Conservation (phyloP, 1,284 basidiomycete species). For the Chalciporus sp. region DNA sequence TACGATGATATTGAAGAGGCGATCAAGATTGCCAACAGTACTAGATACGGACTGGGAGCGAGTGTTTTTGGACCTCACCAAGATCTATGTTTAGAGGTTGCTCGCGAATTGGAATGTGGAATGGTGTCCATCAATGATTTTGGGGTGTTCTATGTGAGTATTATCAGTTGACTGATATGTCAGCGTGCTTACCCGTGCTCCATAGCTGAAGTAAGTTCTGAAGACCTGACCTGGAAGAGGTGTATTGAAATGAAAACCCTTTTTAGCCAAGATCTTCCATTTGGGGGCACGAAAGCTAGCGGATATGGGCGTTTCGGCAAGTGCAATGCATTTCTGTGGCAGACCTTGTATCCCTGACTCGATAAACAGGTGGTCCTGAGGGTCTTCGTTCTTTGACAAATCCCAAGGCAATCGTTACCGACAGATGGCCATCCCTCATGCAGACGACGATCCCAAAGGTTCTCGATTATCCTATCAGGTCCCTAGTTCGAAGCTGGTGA, state of each 20-base stretch:
- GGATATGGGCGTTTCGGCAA: conserved; percentile 90
- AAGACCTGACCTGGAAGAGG: conserved; percentile 1
- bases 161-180: conserved; percentile 2
- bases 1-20: conserved; percentile 84
- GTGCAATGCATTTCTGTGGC: conserved; percentile 9
- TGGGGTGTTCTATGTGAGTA: conserved; percentile 85
- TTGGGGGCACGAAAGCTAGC: conserved; percentile 88
- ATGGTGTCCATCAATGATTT: conserved; percentile 98
- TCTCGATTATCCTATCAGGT: conserved; percentile 86
- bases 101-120: conserved; percentile 81
- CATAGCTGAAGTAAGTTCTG: conserved; percentile 61
- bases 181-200: conserved; percentile 13
- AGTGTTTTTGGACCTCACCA: conserved; percentile 91
- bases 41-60: conserved; percentile 90
- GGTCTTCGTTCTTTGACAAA: conserved; percentile 87
- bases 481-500: conserved; percentile 79
- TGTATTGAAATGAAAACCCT: conserved; percentile 16
- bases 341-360: conserved; percentile 5
- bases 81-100: conserved; percentile 75
- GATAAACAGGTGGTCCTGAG: conserved; percentile 77
- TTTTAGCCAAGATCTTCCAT: conserved; percentile 88
- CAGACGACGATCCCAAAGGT: conserved; percentile 87
- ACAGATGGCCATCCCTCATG: conserved; percentile 81
- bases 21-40: conserved; percentile 83
- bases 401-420: conserved; percentile 84